Percentiles rank a stretch among this genome's conserved stretches.
Evolutionary conservation across 257 asterid genomes (phyloP).

Genomic region (Nicotiana sylvestris): DNA sequence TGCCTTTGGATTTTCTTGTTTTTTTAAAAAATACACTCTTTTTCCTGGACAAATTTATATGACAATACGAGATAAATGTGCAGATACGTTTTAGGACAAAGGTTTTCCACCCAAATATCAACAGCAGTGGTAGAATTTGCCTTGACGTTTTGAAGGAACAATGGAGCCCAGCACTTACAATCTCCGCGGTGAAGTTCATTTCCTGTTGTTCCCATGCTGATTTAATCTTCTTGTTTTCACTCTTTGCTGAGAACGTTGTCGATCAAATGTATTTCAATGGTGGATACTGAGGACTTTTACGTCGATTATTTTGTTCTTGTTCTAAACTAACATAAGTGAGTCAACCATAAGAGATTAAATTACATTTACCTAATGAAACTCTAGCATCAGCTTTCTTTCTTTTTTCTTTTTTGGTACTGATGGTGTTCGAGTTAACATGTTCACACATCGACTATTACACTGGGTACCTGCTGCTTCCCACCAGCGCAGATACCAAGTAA

Average conservation of each 20-base stretch:
- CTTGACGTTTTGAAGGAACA: conserved; percentile 43
- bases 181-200: conserved; percentile 28
- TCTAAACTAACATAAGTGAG: neutral
- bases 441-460: no score
- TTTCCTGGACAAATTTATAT: neutral
- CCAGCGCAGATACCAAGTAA: no score
- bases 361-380: neutral
- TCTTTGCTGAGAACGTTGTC: no score
- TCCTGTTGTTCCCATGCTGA: neutral
- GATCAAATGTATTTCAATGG: neutral
- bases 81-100: conserved; percentile 44
- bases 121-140: conserved; percentile 43
- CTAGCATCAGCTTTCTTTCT: neutral
- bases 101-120: conserved; percentile 41
- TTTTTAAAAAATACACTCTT: neutral
- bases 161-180: conserved; percentile 49
- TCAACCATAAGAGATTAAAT: neutral
- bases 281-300: neutral
- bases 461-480: no score
- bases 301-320: neutral
- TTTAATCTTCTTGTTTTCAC: neutral
- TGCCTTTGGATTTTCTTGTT: neutral
- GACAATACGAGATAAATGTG: conserved; percentile 7
- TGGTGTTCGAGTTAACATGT: no score
- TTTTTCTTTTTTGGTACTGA: no score